Base-by-base conservation (phyloP, 1,139 yeast genomes). In the Suhomyces chickasaworum region DNA sequence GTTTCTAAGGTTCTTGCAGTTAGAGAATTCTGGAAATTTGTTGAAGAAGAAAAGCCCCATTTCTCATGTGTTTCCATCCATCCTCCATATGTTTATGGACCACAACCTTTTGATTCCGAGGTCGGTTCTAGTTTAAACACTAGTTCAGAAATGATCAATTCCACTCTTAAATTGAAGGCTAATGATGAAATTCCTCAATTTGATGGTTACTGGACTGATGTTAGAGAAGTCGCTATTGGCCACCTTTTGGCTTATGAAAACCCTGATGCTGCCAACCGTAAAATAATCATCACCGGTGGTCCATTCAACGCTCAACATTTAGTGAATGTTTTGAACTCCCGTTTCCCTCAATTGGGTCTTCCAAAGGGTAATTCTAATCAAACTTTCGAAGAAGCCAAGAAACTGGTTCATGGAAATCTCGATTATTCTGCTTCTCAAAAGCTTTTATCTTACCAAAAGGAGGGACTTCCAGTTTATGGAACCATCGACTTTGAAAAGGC, bases 341-440 rank as follows among this genome's bases (percentile, higher is more conserved):
- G 45, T 15, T 53, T 51, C 44, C 53, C 55, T 4, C 29, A 35
- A 35, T 35, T 35, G 37, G 21, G 21, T 5, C 32, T 29, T 29
- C 32, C 32, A 29, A 29, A 13, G 17, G 32, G 17, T 13, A 29
- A 29, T 10, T 7, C 32, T 2, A 13, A 13, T 10, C 17, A 5
- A 13, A 29, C 32, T 13, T 13, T 29, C 17, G 32, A 13, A 29
- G 32, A 29, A 13, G 32, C 9, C 10, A 8, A 29, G 32, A 29
- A 29, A 17, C 8, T 8, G 10, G 32, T 29, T 13, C 32, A 29
- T 10, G 36, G 21, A 7, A 21, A 12, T 10, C n/a, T 68, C 42
- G 76, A 73, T 49, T 66, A 66, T 44, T 56, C 69, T 10, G 63
- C 60, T 49, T 75, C 80, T n/a, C 54, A 52, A 42, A 51, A 60